Evolutionary conservation across 768 basidiomycete species (phyloP), one percentile per base, ranked within the genome.

Genomic region (Clitopilus passeckerianus): DNA sequence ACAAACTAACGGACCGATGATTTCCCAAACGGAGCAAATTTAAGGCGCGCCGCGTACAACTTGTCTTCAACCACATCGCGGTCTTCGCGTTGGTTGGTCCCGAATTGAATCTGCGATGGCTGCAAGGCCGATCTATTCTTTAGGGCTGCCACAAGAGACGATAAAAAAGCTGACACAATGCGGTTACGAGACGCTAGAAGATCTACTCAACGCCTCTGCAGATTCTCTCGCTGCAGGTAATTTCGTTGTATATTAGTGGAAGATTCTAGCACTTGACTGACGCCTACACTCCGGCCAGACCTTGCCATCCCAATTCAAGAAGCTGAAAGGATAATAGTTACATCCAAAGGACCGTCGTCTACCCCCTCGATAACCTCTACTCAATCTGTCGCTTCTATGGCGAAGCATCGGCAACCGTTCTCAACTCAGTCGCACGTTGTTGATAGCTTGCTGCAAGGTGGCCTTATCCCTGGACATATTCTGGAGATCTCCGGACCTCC

Each of bases 401-500:
- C 71, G 33, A 57, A 66, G 63, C 46, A 64, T 59, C 56, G 64
- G 4, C 58, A 63, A 23, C 74, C 65, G 63, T 62, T 81, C 34
- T 64, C 76, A 4, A 84, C 85, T 0, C 66, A 68, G 6, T 86
- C 79, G 66, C 58, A 68, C 4, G 76, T 82, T 12, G 71, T 89
- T 27, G 86, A 91, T 63, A 72, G 72, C 16, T 68, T 91, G 1
- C 77, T 92, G 5, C 80, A 75, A 33, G 87, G 87, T 50, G 90
- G 90, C 15, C 70, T 92, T 50, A 71, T 74, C 57, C 77, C 76
- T 59, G 86, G 87, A 7, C 77, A 81, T 62, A 76, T 90, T 61
- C 75, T 91, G 18, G 90, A 92, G 72, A 74, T 92, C 64, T 88
- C 88, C 30, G 90, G 90, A 0, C 87, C 89, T 50, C 90, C 90